Base-by-base conservation (phyloP, 208 protist species). In the Acanthamoeba castellanii region DNA sequence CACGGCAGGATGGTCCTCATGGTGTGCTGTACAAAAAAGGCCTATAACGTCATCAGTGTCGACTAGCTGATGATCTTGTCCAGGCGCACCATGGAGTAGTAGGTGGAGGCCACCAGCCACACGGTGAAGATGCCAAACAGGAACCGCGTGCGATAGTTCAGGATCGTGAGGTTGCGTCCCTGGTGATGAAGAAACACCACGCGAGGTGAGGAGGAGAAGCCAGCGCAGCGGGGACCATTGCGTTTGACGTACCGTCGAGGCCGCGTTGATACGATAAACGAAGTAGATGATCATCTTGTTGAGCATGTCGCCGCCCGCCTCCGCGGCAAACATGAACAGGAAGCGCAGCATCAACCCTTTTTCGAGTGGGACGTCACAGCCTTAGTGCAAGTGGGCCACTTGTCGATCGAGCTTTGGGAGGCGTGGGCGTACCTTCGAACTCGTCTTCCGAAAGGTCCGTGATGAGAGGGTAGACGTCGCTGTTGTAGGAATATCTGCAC, bases 131-230 rank as follows among this genome's bases (percentile, higher is more conserved):
- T 3, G 30, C 57, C 85, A 52, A 91, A 91, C 27, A 91, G 85
- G 57, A 91, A 91, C 25, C 85, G 85, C n/a, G 85, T 91, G 85
- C 85, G 85, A 47, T 91, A 91, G 25, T 91, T 91, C 20, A 91
- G 32, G 37, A 91, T 32, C 6, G 85, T 91, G 6, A 91, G 55
- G 42, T 91, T 91, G 25, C 85, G 85, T 11, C 85, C 85, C 70
- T 78, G 14, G 25, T 8, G 61, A 68, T 4, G 25, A 7, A 0
- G 2, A 27, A 64, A 30, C 27, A 68, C 59, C 18, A n/a, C 5
- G 4, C 59, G 22, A 68, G 11, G 59, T 68, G 59, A 68, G 59
- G 22, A 30, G 22, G 59, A 2, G 25, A 76, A 42, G 37, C 37
- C 3, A 42, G 37, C 37, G 37, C 37, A 42, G 37, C 37, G 37